A percentile compares a stretch with the other conserved stretches of the same genome.
These are phyloP conservation scores for Pseudocercospora vitis DNA, from an alignment of 2,329 filamentous ascomycete genomes.

Conservation along the genomic window DNA sequence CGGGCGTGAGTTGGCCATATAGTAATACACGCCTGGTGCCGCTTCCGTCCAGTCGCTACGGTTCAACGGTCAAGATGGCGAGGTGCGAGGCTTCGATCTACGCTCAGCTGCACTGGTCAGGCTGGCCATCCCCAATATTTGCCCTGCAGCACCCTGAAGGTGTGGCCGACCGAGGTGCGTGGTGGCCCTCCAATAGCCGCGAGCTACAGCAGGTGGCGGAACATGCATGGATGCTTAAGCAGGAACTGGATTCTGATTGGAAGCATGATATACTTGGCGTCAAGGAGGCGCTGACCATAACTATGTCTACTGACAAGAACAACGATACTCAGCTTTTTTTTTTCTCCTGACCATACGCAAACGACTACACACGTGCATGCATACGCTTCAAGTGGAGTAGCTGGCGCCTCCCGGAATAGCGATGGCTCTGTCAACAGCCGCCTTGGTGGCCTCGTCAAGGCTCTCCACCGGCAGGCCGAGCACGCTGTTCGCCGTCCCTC, in stretches of 20 bases:
- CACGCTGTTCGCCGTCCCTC: conserved; percentile 50
- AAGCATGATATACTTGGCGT: neutral
- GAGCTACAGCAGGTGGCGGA: conserved; percentile 5
- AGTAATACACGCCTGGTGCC: too few species aligned
- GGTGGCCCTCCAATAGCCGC: conserved; percentile 16
- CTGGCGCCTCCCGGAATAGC: neutral
- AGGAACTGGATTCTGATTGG: conserved; percentile 14
- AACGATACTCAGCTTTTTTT: too few species aligned
- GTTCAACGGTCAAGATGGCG: neutral
- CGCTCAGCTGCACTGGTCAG: conserved; percentile 8
- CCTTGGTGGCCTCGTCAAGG: conserved; percentile 54
- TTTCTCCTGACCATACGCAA: too few species aligned
- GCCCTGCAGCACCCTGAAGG: conserved; percentile 15
- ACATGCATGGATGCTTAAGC: conserved; percentile 1
- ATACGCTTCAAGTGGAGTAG: neutral
- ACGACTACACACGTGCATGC: neutral
- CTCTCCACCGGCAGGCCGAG: conserved; percentile 61
- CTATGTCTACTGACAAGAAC: neutral
- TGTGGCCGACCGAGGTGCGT: conserved; percentile 17
- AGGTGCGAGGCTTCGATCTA: neutral
- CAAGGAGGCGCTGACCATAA: conserved; percentile 10
- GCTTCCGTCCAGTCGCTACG: neutral
- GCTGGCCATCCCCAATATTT: conserved; percentile 11
- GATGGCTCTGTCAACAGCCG: conserved; percentile 15
- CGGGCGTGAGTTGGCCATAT: too few species aligned